Conservation (phyloP, 495 filamentous ascomycete species). For the Niebla homalea region DNA sequence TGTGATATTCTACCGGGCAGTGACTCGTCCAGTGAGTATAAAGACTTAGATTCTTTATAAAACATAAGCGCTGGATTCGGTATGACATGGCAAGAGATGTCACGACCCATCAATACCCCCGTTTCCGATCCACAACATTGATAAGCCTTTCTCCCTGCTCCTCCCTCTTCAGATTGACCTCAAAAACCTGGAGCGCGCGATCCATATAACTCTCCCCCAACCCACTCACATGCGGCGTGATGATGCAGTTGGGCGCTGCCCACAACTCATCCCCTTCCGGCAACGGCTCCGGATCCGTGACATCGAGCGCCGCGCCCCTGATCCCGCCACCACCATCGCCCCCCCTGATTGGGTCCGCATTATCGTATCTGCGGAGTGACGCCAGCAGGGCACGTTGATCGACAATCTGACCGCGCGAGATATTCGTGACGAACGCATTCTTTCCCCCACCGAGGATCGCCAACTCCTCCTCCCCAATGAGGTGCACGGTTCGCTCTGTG, state of each 20-base stretch:
- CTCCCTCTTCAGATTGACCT: constrained; percentile 45
- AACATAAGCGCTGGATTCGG: too few species aligned
- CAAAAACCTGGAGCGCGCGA: constrained; percentile 45
- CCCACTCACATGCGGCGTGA: constrained; percentile 73
- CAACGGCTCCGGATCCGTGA: constrained; percentile 76
- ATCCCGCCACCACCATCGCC: constrained; percentile 32
- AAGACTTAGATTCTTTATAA: too few species aligned
- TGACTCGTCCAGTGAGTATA: too few species aligned
- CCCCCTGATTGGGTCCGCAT: constrained; percentile 6
- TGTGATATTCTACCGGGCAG: too few species aligned
- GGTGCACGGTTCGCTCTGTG: constrained; percentile 48
- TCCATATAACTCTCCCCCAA: constrained; percentile 42
- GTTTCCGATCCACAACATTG: constrained; percentile 52
- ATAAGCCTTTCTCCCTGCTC: constrained; percentile 47
- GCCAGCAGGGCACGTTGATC: constrained; percentile 54
- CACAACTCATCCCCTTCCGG: constrained; percentile 57
- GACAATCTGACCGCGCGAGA: constrained; percentile 59
- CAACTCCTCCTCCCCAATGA: constrained; percentile 55
- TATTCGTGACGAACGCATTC: constrained; percentile 57
- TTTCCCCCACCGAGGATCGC: constrained; percentile 37
- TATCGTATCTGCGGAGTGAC: constrained; percentile 35
- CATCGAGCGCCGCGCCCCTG: constrained; percentile 67
- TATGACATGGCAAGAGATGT: too few species aligned
- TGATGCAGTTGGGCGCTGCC: constrained; percentile 55
- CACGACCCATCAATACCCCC: constrained; percentile 45